These are phyloP conservation scores for Drechslera avenae DNA, from an alignment of 2,329 filamentous ascomycete genomes.

Conservation along the genomic window DNA sequence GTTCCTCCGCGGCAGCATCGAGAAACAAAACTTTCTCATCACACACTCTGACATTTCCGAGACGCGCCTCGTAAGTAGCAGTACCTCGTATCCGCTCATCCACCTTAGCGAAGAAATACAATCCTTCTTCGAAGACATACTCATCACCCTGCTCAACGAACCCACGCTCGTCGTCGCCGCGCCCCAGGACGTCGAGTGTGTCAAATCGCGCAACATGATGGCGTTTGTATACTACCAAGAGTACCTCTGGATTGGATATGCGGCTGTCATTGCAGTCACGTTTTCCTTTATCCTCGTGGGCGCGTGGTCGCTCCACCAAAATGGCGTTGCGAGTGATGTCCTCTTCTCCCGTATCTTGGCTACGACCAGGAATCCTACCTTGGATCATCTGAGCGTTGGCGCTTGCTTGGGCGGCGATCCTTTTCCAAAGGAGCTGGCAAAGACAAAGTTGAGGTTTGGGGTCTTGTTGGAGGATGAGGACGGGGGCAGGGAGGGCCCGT, in stretches of 20 bases:
- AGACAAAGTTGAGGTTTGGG: conserved; percentile 48
- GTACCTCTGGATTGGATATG: conserved; percentile 46
- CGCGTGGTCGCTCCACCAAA: conserved; percentile 41
- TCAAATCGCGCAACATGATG: conserved; percentile 33
- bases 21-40: conserved; percentile 28
- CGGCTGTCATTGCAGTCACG: conserved; percentile 38
- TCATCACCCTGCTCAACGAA: conserved; percentile 44
- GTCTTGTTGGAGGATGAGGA: conserved; percentile 48
- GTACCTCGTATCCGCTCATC: conserved; percentile 34
- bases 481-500: conserved; percentile 36
- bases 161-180: conserved; percentile 37
- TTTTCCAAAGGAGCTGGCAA: conserved; percentile 46
- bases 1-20: conserved; percentile 44
- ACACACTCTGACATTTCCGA: conserved; percentile 45
- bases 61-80: conserved; percentile 38
- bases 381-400: conserved; percentile 47
- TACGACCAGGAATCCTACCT: conserved; percentile 47
- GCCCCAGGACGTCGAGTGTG: conserved; percentile 30
- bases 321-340: conserved; percentile 46
- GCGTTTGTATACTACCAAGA: conserved; percentile 40
- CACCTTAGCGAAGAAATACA: conserved; percentile 40
- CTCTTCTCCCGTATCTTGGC: conserved; percentile 46
- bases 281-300: conserved; percentile 40
- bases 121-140: conserved; percentile 45
- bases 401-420: conserved; percentile 50